Base-by-base conservation (phyloP, 2,329 filamentous ascomycete species). In the Penicillium sp. region DNA sequence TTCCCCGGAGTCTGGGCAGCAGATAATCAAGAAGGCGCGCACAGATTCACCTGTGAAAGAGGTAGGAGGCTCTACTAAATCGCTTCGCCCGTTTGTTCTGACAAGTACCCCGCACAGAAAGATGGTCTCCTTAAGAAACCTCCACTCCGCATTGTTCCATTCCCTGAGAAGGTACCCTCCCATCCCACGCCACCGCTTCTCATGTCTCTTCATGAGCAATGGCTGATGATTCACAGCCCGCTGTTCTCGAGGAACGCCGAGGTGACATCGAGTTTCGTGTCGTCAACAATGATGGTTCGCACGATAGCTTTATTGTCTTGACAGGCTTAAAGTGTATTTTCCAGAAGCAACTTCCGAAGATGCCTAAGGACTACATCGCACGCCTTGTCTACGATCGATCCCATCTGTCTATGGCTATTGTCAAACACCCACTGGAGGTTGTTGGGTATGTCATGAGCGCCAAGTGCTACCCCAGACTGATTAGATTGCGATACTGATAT, bases 361-460 rank as follows among this genome's bases (percentile, higher is more conserved):
- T 99, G 94, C 94, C 94, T 15, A 97, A 97, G 75, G 94, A 97
- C 71, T 99, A 99, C 74, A 97, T 99, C 67, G 94, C 94, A 4
- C 90, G 94, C 39, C 85, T 99, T 8, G 94, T 99, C 57, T 99
- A 99, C 77, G 94, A 99, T 75, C 88, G 94, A 51, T 96, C 93
- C 6, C 94, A 99, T 78, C 75, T 97, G 60, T 96, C 91, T 39
- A 96, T 99, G 67, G 94, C 94, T 23, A 97, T 99, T 69, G 91
- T 97, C 67, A 97, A 97, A 80, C 92, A 95, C 68, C 93, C 94
- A 0, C 81, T 97, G 49, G 92, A 97, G 70, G 92, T 96, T n/a
- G 89, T 96, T 36, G 84, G 84, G 76, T 83, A 76, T 52, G 77
- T 73, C 31, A 23, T 15, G 29, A 29, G 21, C 36, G 13, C 19